Percentiles rank a stretch among this genome's conserved stretches.
Conservation (phyloP, 495 filamentous ascomycete genomes). For the Penicillium herquei region DNA sequence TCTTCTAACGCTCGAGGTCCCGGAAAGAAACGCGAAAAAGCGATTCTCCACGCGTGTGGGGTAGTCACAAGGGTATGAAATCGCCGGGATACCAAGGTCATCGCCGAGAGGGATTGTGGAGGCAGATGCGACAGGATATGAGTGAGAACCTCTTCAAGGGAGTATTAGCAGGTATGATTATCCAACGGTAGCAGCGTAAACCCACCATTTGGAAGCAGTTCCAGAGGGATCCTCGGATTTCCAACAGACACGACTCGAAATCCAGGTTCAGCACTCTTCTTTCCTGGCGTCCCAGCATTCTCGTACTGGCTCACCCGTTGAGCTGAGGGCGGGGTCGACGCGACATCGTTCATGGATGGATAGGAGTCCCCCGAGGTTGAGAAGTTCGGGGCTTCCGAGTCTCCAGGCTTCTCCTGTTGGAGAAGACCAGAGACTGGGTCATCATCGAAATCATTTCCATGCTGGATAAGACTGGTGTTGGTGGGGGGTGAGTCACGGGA, state of each 20-base stretch:
- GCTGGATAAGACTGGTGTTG: conserved; percentile 54
- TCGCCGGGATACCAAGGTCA: conserved; percentile 78
- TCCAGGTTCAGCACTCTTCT: conserved; percentile 43
- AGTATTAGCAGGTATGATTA: conserved; percentile 23
- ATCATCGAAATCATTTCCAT: conserved; percentile 67
- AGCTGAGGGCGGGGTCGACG: conserved; percentile 40
- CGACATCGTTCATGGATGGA: conserved; percentile 32
- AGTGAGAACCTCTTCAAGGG: conserved; percentile 73
- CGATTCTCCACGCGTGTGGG: conserved; percentile 86
- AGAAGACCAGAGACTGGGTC: conserved; percentile 38
- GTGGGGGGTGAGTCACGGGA: conserved; percentile 43
- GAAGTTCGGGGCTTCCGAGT: conserved; percentile 26
- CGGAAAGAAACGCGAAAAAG: conserved; percentile 86
- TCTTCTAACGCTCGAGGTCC: conserved; percentile 55
- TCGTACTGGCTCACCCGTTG: conserved; percentile 75
- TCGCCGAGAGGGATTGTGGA: conserved; percentile 70
- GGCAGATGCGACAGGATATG: conserved; percentile 89
- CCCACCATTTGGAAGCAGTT: conserved; percentile 79
- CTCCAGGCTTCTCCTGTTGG: conserved; percentile 26
- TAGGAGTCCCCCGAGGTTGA: conserved; percentile 26
- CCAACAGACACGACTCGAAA: conserved; percentile 61
- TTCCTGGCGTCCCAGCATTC: conserved; percentile 51
- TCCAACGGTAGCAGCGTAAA: background rate
- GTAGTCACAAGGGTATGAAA: conserved; percentile 82
- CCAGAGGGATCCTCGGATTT: conserved; percentile 53